Evolutionary conservation across 345 rosid genomes (phyloP).

Genomic region (Melastoma malabathricum): DNA sequence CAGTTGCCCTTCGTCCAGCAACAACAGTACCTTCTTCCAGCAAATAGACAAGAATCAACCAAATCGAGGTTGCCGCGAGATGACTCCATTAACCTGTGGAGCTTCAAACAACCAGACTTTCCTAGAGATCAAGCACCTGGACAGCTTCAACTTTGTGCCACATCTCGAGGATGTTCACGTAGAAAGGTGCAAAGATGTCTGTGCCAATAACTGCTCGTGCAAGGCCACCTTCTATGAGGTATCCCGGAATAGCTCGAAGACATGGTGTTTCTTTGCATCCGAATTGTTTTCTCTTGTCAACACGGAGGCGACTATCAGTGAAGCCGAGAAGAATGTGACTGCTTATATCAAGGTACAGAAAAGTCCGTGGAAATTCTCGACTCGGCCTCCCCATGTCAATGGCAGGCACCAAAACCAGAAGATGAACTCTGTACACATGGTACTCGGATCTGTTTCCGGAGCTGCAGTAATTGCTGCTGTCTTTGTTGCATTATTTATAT

Average conservation of each 20-base stretch:
- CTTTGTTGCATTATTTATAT: not conserved
- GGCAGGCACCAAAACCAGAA: too few relatives aligned
- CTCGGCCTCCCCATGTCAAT: too few relatives aligned
- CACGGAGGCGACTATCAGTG: too few relatives aligned
- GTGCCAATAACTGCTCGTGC: slow-evolving; percentile 16
- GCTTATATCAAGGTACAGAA: slow-evolving; percentile 2
- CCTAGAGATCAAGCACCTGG: not conserved
- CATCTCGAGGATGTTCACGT: not conserved
- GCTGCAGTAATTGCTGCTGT: not conserved
- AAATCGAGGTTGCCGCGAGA: not conserved
- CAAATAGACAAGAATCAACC: not conserved
- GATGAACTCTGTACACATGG: not conserved
- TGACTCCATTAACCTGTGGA: not conserved
- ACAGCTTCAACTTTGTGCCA: not conserved
- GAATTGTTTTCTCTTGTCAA: slow-evolving; percentile 4
- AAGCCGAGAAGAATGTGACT: too few relatives aligned
- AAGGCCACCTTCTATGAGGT: slow-evolving; percentile 8
- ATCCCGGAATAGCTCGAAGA: not conserved
- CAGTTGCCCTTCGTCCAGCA: not conserved
- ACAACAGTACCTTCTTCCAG: not conserved
- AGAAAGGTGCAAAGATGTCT: slow-evolving; percentile 9
- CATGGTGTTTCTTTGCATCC: slow-evolving; percentile 10
- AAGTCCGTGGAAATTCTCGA: too few relatives aligned
- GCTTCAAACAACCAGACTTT: not conserved
- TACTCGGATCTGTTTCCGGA: not conserved